A percentile compares a stretch with the other conserved stretches of the same genome.
phyloP scores from a whole-genome alignment of 257 asterid species.

The Rhazya stricta region DNA sequence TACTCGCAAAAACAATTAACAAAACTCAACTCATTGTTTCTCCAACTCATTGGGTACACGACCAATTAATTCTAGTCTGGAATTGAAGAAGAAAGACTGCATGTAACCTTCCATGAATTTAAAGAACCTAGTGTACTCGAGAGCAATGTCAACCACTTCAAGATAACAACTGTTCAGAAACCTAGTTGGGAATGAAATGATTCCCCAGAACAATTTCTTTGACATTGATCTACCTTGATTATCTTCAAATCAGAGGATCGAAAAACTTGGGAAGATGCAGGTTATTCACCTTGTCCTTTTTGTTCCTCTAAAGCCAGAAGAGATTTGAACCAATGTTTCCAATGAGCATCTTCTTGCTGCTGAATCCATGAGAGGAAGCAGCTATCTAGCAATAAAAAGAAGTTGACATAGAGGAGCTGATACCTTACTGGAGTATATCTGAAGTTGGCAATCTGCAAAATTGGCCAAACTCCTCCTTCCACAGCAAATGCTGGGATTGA shows the following conservation, averaged over 20 bases:
- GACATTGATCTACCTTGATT: neutral
- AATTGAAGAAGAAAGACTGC: neutral
- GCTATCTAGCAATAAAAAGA: constrained; percentile 83
- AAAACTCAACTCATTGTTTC: neutral
- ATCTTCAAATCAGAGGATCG: neutral
- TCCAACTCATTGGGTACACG: neutral
- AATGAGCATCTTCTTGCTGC: constrained; percentile 78
- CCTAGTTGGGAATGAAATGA: neutral
- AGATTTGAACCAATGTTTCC: constrained; percentile 72
- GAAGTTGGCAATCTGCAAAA: constrained; percentile 77
- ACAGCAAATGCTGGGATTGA: constrained; percentile 66
- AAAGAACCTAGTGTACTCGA: neutral
- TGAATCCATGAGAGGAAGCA: constrained; percentile 86
- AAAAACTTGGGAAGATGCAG: neutral
- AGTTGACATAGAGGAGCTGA: constrained; percentile 84
- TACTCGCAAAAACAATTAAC: neutral
- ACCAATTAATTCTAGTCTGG: neutral
- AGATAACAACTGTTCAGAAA: neutral
- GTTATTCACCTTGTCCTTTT: constrained; percentile 41
- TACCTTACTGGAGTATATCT: constrained; percentile 67
- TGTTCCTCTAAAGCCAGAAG: constrained; percentile 39
- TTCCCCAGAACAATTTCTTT: neutral
- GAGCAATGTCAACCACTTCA: neutral
- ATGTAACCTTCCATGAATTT: neutral
- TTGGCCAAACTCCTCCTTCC: constrained; percentile 84